These are phyloP conservation scores for barley (Hordeum vulgare) DNA, from an alignment of 176 grass and related monocot genomes.

Conservation along the genomic window DNA sequence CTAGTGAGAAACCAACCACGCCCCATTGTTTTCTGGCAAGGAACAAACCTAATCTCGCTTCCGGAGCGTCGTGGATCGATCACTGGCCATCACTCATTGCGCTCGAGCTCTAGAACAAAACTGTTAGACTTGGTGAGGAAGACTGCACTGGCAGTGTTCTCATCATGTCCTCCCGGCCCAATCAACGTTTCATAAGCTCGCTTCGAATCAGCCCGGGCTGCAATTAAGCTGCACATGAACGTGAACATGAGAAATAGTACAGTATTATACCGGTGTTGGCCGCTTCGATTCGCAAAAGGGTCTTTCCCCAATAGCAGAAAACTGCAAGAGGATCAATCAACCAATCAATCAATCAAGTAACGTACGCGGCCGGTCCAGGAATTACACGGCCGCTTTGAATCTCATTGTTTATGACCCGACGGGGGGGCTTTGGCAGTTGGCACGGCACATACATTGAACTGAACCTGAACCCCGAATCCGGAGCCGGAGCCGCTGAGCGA, in stretches of 20 bases:
- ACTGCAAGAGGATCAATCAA: not conserved
- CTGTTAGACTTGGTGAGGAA: not conserved
- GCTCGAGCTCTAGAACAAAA: not conserved
- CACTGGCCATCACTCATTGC: not conserved
- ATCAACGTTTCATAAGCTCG: no score
- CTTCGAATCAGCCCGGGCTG: not conserved
- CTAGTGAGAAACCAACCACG: not conserved
- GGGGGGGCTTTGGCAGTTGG: not conserved
- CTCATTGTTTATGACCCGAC: not conserved
- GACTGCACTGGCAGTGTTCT: not conserved
- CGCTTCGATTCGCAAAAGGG: not conserved
- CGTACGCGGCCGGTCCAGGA: not conserved
- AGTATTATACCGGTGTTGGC: not conserved
- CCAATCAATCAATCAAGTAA: not conserved
- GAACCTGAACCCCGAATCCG: no score
- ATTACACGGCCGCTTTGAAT: not conserved
- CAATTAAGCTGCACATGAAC: not conserved
- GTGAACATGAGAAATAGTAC: not conserved
- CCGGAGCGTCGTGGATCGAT: not conserved
- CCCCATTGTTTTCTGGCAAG: not conserved
- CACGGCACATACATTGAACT: not conserved
- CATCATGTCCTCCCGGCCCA: not conserved
- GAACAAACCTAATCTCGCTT: not conserved
- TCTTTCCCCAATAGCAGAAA: no score
- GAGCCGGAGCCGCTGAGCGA: no score